Conservation (phyloP, 2,329 filamentous ascomycete genomes). For the Pseudomassariella vexata region DNA sequence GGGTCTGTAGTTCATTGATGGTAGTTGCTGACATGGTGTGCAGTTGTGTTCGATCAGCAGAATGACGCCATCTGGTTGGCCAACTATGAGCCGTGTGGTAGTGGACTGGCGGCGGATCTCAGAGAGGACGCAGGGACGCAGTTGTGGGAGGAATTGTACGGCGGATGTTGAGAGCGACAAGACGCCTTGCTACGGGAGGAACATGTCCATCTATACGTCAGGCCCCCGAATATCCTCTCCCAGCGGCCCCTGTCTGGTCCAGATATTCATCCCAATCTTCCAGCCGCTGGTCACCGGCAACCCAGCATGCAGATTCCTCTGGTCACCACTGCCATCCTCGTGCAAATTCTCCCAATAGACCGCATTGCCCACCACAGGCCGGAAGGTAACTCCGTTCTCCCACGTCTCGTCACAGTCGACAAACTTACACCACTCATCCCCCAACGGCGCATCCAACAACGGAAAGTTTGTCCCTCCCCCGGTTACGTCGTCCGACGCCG, state of each 20-base stretch:
- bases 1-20: too few species aligned
- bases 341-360: constrained; percentile 43
- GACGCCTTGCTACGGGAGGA: background rate
- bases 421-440: constrained; percentile 35
- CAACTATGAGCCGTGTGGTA: constrained; percentile 30
- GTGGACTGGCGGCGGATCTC: constrained; percentile 25
- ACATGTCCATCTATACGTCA: constrained; percentile 12
- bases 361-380: constrained; percentile 39
- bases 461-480: constrained; percentile 47
- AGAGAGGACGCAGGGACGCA: constrained; percentile 24
- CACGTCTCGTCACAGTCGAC: constrained; percentile 43
- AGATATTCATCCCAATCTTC: constrained; percentile 48
- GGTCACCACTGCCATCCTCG: constrained; percentile 32
- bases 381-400: constrained; percentile 41
- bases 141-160: constrained; percentile 21
- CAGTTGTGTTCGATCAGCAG: constrained; percentile 33
- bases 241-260: constrained; percentile 38
- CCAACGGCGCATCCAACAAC: constrained; percentile 29
- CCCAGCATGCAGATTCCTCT: constrained; percentile 39
- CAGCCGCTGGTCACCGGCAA: constrained; percentile 37
- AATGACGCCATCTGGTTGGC: constrained; percentile 31
- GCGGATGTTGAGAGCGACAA: constrained; percentile 24
- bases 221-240: constrained; percentile 26
- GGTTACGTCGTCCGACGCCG: constrained; percentile 30
- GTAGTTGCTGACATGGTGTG: too few species aligned